Conservation (phyloP, 2,329 filamentous ascomycete species). For the Cercospora sp. region DNA sequence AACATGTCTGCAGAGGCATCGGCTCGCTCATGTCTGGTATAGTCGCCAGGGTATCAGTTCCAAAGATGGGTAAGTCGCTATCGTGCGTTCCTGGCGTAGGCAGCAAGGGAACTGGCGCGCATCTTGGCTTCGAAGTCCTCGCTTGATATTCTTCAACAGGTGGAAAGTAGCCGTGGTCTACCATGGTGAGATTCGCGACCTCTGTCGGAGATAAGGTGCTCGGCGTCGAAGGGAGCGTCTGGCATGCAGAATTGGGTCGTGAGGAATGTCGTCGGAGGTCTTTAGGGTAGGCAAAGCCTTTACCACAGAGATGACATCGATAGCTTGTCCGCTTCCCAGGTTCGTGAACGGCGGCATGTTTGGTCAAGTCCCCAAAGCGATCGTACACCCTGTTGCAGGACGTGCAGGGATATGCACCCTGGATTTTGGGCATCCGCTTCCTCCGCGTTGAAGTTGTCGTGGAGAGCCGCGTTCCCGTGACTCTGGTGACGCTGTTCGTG, state of each 20-base stretch:
- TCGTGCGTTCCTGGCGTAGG: slow-evolving; percentile 3
- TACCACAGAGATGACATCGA: slow-evolving; percentile 3
- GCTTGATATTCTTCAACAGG: slow-evolving; percentile 5
- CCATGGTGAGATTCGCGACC: neutral
- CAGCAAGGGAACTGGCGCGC: neutral
- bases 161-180: slow-evolving; percentile 9
- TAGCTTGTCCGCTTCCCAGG: slow-evolving; percentile 2
- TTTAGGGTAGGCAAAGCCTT: neutral
- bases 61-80: neutral
- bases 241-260: slow-evolving; percentile 2
- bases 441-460: slow-evolving; percentile 4
- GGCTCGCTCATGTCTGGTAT: slow-evolving; percentile 11
- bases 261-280: slow-evolving; percentile 7
- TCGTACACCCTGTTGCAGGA: neutral
- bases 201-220: slow-evolving; percentile 2
- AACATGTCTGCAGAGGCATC: slow-evolving; percentile 1
- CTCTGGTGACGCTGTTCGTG: neutral
- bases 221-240: neutral
- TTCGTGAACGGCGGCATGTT: slow-evolving; percentile 3
- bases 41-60: neutral
- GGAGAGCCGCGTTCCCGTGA: slow-evolving; percentile 1
- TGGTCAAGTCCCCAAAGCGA: slow-evolving; percentile 3
- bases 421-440: slow-evolving; percentile 2
- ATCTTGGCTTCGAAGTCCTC: neutral
- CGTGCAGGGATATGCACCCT: slow-evolving; percentile 3